phyloP scores from a whole-genome alignment of 1,139 yeast genomes.

The Debaryomycetaceae sp. region DNA sequence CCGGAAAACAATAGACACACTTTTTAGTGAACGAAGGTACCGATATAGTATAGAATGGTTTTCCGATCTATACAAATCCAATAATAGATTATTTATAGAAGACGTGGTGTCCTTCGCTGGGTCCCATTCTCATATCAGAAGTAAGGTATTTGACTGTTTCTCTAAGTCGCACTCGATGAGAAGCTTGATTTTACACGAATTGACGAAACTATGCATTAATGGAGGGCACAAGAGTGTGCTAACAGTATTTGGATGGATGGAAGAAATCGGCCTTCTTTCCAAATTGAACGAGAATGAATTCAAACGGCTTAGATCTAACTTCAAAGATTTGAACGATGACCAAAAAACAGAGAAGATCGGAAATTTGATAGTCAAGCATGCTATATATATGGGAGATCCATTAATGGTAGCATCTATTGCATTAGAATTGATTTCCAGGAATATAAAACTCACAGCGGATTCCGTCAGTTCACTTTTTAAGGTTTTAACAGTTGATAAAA shows the following conservation, averaged over 20 bases:
- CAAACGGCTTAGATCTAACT: neutral
- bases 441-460: conserved; percentile 2
- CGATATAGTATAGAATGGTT: conserved; percentile 15
- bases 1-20: conserved; percentile 12
- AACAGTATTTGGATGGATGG: neutral
- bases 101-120: conserved; percentile 20
- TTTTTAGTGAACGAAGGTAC: conserved; percentile 12
- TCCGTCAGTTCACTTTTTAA: conserved; percentile 8
- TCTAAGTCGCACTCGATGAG: conserved; percentile 18
- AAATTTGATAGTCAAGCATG: conserved; percentile 10
- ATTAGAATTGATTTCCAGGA: conserved; percentile 6
- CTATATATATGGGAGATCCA: conserved; percentile 20
- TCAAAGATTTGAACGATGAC: neutral
- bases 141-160: conserved; percentile 13
- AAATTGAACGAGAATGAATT: neutral
- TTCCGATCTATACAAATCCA: conserved; percentile 11
- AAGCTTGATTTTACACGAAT: conserved; percentile 17
- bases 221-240: conserved; percentile 3
- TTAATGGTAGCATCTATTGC: conserved; percentile 20
- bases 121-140: conserved; percentile 16
- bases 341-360: conserved; percentile 4
- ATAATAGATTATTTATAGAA: conserved; percentile 11
- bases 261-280: neutral
- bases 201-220: conserved; percentile 10
- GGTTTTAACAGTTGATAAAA: conserved; percentile 8